These are phyloP conservation scores for Trichoderma hamatum DNA, from an alignment of 2,329 filamentous ascomycete species.

Conservation along the genomic window DNA sequence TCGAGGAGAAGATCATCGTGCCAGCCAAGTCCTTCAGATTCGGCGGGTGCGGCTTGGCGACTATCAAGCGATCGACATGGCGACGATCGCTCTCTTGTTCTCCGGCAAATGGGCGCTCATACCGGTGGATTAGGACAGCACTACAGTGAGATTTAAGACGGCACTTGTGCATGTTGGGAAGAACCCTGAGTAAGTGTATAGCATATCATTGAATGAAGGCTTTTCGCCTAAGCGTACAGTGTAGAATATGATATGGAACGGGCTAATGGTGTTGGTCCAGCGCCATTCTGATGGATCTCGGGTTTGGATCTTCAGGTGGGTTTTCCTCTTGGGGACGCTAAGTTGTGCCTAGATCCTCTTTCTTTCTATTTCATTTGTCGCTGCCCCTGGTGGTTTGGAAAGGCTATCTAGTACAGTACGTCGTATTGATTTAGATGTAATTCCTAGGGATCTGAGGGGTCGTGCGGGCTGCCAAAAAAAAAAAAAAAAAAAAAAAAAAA, in stretches of 20 bases:
- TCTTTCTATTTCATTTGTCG: not conserved
- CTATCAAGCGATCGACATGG: not conserved
- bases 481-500: too few relatives aligned
- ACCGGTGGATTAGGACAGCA: not conserved
- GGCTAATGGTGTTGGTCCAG: not conserved
- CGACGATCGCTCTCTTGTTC: not conserved
- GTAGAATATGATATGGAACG: not conserved
- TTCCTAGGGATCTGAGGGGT: too few relatives aligned
- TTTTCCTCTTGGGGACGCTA: constrained; percentile 12
- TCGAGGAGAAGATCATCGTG: not conserved
- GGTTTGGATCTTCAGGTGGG: constrained; percentile 9
- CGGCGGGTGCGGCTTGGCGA: constrained; percentile 1
- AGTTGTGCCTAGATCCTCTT: not conserved
- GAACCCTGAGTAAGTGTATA: not conserved
- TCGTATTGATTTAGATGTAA: too few relatives aligned
- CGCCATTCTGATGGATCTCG: not conserved
- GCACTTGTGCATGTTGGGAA: not conserved
- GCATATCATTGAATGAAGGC: not conserved
- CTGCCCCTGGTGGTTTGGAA: not conserved
- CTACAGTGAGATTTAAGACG: not conserved
- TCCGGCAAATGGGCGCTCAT: not conserved
- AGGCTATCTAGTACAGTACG: not conserved
- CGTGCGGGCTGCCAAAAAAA: too few relatives aligned
- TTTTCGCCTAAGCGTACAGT: not conserved
- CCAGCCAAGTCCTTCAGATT: not conserved